Conservation (phyloP, 1,284 basidiomycete species). For the Phellopilus nigrolimitatus region DNA sequence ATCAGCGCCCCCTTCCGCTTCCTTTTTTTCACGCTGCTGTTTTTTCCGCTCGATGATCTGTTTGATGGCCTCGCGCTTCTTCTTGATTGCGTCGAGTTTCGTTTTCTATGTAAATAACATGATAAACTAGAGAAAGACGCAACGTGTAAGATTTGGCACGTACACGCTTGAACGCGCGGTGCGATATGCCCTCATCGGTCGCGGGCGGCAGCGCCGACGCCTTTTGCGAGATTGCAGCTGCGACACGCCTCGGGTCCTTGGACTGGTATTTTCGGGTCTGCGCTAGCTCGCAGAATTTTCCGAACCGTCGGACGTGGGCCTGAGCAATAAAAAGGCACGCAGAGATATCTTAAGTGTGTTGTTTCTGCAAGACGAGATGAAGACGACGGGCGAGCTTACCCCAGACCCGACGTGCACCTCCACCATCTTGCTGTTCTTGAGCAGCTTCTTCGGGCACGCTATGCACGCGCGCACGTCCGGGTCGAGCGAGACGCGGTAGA, state of each 20-base stretch:
- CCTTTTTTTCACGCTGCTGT: conserved; percentile 6
- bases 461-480: conserved; percentile 57
- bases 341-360: not conserved
- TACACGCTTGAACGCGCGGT: conserved; percentile 54
- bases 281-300: conserved; percentile 43
- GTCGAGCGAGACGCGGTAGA: conserved; percentile 54
- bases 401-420: conserved; percentile 59
- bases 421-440: conserved; percentile 63
- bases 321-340: conserved; percentile 27
- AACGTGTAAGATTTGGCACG: conserved; percentile 18
- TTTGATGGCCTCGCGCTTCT: conserved; percentile 37
- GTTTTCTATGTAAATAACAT: conserved; percentile 39
- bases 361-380: not conserved
- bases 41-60: conserved; percentile 25
- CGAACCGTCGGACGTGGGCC: conserved; percentile 58
- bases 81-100: conserved; percentile 34
- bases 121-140: not conserved
- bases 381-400: conserved; percentile 40
- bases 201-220: conserved; percentile 24
- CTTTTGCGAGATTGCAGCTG: conserved; percentile 26
- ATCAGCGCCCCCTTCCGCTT: not conserved
- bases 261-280: conserved; percentile 32
- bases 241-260: conserved; percentile 45
- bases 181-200: conserved; percentile 34
- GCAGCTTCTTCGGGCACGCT: conserved; percentile 67